Evolutionary conservation across 176 grass and related monocot genomes (phyloP).

Genomic region (Eleusine indica): DNA sequence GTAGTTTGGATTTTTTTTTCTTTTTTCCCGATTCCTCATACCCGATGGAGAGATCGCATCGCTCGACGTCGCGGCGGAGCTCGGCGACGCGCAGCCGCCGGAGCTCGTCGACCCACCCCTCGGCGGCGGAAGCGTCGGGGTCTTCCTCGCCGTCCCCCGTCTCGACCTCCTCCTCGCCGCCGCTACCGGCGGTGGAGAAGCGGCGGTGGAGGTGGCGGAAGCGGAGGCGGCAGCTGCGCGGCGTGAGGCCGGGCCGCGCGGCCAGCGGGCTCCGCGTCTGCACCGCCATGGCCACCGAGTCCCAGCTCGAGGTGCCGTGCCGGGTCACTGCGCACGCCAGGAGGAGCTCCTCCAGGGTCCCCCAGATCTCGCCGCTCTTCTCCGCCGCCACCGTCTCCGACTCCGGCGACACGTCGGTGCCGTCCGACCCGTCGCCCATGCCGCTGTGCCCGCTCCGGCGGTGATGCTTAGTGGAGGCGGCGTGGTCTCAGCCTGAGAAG

Average conservation of each 20-base stretch:
- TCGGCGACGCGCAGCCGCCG: constrained; percentile 85
- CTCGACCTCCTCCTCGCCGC: not conserved
- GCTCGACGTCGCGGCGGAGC: constrained; percentile 93
- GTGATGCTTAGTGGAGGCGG: constrained; percentile 17
- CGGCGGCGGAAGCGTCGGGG: constrained; percentile 46
- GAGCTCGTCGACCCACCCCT: constrained; percentile 85
- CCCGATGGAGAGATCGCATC: constrained; percentile 92
- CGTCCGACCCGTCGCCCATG: constrained; percentile 52
- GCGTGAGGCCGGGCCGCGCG: constrained; percentile 43
- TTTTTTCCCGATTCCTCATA: constrained; percentile 34
- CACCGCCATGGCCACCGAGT: constrained; percentile 81
- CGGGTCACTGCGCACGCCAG: constrained; percentile 79
- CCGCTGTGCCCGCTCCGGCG: not conserved
- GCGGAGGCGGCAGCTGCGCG: constrained; percentile 68
- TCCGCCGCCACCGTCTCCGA: constrained; percentile 18
- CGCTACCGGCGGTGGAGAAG: constrained; percentile 45
- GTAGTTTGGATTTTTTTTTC: not conserved
- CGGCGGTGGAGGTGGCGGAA: constrained; percentile 78
- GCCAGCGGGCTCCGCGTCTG: constrained; percentile 63
- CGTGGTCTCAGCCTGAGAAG: constrained; percentile 19
- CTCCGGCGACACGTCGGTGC: constrained; percentile 32
- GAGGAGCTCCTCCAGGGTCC: constrained; percentile 94
- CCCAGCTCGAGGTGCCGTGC: constrained; percentile 89
- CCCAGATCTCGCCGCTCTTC: constrained; percentile 80
- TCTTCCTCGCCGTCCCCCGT: constrained; percentile 24